Percentiles rank a stretch among this genome's conserved stretches.
Conservation (phyloP, 2,329 filamentous ascomycete species). For the Mycogone perniciosa region DNA sequence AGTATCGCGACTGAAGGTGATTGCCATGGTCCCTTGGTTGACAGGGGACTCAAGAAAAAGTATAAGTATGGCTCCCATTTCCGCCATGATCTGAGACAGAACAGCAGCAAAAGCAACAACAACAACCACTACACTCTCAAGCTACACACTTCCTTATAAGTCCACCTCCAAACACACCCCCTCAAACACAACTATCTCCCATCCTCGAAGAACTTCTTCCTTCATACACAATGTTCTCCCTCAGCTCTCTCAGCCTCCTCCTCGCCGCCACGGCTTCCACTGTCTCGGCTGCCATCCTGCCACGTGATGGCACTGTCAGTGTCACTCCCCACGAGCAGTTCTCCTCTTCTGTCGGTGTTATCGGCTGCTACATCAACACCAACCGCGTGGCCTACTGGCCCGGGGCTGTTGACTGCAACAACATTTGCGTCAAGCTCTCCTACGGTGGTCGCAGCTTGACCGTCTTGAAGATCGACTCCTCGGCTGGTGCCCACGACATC, state of each 20-base stretch:
- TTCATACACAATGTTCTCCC: slow-evolving; percentile 18
- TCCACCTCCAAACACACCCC: not conserved
- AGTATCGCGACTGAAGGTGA: too few species aligned
- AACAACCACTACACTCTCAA: not conserved
- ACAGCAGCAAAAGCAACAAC: too few species aligned
- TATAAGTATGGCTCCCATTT: not conserved
- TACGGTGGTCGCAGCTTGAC: slow-evolving; percentile 44
- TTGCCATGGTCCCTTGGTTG: not conserved
- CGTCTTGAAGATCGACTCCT: slow-evolving; percentile 53
- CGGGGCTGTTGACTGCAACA: slow-evolving; percentile 43
- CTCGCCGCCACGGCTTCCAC: slow-evolving; percentile 23
- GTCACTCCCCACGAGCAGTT: slow-evolving; percentile 51
- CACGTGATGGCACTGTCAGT: slow-evolving; percentile 25
- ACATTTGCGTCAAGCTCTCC: slow-evolving; percentile 50
- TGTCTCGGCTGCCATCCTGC: slow-evolving; percentile 23
- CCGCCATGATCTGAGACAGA: not conserved
- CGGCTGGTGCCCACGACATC: slow-evolving; percentile 51
- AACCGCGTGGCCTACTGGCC: slow-evolving; percentile 59
- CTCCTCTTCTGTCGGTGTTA: slow-evolving; percentile 51
- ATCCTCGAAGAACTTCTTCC: slow-evolving; percentile 5
- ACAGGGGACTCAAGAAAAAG: not conserved
- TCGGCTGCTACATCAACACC: slow-evolving; percentile 55
- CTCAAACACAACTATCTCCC: not conserved
- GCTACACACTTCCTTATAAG: not conserved
- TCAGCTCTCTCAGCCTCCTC: slow-evolving; percentile 25